Conservation (phyloP, 1,139 yeast genomes). For the Blastobotrys persicus region DNA sequence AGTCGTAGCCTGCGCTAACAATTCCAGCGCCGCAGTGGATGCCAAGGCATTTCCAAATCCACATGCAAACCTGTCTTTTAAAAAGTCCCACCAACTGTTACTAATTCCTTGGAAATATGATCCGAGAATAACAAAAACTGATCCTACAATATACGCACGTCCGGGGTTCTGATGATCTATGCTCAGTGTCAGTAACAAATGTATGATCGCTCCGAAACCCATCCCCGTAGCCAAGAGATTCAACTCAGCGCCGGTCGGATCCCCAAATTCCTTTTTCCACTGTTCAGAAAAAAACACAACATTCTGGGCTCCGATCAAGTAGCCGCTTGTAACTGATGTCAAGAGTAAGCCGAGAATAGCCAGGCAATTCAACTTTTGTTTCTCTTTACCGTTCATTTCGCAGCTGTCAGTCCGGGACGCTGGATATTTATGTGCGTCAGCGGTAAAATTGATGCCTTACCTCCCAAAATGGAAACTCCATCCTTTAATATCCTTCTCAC, state of each 20-base stretch:
- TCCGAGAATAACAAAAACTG: slow-evolving; percentile 2
- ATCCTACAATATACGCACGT: not conserved
- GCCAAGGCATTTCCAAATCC: slow-evolving; percentile 12
- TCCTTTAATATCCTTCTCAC: not conserved
- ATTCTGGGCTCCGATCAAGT: slow-evolving; percentile 8
- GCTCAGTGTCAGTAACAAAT: not conserved
- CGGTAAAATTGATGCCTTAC: not conserved
- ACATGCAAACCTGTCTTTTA: slow-evolving; percentile 5
- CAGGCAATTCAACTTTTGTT: not conserved
- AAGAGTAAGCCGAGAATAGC: slow-evolving; percentile 1
- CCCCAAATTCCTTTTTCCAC: slow-evolving; percentile 7
- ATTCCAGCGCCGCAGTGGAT: not conserved
- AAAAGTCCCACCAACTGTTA: slow-evolving; percentile 8
- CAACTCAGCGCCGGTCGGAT: slow-evolving; percentile 6
- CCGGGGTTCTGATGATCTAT: not conserved
- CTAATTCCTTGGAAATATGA: slow-evolving; percentile 5
- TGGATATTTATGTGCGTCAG: not conserved
- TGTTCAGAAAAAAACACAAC: slow-evolving; percentile 2
- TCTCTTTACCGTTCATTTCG: not conserved
- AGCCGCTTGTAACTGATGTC: slow-evolving; percentile 11
- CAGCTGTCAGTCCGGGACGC: too few species aligned
- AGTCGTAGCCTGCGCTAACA: slow-evolving; percentile 1
- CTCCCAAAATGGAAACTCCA: not conserved
- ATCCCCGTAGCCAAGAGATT: slow-evolving; percentile 9
- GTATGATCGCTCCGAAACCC: not conserved